phyloP scores from a whole-genome alignment of 352 stramenopile species.

The Lagenidium giganteum region DNA sequence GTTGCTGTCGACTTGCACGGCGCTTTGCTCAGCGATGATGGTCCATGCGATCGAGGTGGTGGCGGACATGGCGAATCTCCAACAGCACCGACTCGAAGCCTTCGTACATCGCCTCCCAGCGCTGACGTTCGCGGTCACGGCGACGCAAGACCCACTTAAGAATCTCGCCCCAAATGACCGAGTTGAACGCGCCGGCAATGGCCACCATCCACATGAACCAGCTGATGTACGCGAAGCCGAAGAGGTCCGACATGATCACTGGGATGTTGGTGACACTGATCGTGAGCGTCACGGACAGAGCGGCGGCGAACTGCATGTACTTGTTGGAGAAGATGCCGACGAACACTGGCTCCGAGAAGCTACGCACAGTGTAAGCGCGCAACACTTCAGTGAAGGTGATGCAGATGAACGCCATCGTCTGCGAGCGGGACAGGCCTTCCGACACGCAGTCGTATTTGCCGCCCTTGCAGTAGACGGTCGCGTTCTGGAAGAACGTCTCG shows the following conservation, averaged over 20 bases:
- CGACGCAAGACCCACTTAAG: conserved; percentile 39
- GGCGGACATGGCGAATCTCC: conserved; percentile 54
- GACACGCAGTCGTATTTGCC: conserved; percentile 57
- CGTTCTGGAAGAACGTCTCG: conserved; percentile 27
- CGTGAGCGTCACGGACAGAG: conserved; percentile 49
- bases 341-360: conserved; percentile 63
- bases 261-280: conserved; percentile 46
- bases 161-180: conserved; percentile 52
- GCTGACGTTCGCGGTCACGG: conserved; percentile 24
- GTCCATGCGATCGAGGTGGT: conserved; percentile 50
- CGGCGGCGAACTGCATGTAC: conserved; percentile 50
- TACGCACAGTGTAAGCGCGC: conserved; percentile 71
- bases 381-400: conserved; percentile 72
- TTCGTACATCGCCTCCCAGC: conserved; percentile 39
- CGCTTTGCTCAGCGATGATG: too few species aligned
- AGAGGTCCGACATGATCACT: conserved; percentile 55
- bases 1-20: too few species aligned
- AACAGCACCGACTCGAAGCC: conserved; percentile 53
- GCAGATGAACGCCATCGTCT: conserved; percentile 73
- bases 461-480: conserved; percentile 41
- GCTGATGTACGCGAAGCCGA: conserved; percentile 63
- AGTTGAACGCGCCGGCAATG: conserved; percentile 31
- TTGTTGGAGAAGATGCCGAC: conserved; percentile 59
- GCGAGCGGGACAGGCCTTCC: conserved; percentile 45
- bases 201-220: conserved; percentile 53